Conservation (phyloP, 208 protist genomes). For the Trypanosomatidae sp. region DNA sequence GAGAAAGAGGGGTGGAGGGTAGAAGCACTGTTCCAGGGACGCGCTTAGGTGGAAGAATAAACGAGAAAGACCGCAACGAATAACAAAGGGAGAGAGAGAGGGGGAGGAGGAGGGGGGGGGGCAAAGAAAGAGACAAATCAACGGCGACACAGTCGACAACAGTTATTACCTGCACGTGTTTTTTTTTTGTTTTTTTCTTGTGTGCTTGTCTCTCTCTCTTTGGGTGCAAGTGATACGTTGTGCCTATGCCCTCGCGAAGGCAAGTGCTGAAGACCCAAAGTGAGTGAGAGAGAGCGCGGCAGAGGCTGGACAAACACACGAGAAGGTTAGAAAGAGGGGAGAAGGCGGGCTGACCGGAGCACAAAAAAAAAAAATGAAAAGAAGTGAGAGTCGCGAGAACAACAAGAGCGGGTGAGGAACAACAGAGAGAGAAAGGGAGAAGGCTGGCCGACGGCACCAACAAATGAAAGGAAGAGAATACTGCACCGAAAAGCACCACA, state of each 20-base stretch:
- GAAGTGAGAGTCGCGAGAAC: not conserved
- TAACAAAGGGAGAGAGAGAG: not conserved
- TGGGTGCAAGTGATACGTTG: no score
- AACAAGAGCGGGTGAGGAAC: not conserved
- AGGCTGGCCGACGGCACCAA: no score
- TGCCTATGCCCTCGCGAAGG: not conserved
- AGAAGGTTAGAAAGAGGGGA: not conserved
- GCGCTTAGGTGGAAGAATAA: not conserved
- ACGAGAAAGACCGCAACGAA: not conserved
- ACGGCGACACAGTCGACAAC: not conserved
- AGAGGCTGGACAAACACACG: not conserved
- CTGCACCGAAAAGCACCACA: not conserved
- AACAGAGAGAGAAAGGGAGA: not conserved
- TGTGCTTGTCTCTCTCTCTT: not conserved
- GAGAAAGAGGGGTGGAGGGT: not conserved
- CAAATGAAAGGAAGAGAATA: not conserved
- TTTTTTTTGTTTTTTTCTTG: not conserved
- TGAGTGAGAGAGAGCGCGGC: not conserved
- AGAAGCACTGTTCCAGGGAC: not conserved
- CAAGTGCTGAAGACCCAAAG: not conserved
- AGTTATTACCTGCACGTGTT: not conserved
- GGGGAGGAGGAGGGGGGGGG: not conserved
- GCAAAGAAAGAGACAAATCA: constrained; percentile 1
- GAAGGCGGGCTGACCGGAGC: no score
- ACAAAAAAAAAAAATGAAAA: not conserved